These are phyloP conservation scores for Pelagophyceae sp. DNA, from an alignment of 352 stramenopile species.

Conservation along the genomic window DNA sequence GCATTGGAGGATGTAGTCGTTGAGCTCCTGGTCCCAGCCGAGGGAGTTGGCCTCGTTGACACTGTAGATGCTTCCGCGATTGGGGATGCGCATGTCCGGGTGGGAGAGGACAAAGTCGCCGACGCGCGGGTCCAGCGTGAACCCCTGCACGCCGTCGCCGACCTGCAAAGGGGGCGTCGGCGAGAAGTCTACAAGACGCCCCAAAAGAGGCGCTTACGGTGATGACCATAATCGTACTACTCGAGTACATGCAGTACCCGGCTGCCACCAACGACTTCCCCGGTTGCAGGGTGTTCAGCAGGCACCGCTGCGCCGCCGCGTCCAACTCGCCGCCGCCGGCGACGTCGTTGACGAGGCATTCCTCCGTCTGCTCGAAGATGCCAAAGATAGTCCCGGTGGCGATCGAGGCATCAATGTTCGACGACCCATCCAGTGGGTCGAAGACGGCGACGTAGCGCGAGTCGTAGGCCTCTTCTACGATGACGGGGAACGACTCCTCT, in stretches of 20 bases:
- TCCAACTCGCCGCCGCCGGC: conserved; percentile 57
- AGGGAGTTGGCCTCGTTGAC: conserved; percentile 94
- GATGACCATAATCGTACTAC: conserved; percentile 89
- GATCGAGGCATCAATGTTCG: conserved; percentile 97
- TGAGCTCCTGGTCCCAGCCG: conserved; percentile 75
- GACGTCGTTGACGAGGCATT: conserved; percentile 24
- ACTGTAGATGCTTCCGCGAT: conserved; percentile 91
- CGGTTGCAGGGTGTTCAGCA: conserved; percentile 57
- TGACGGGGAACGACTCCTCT: conserved; percentile 50
- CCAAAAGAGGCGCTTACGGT: too few relatives aligned
- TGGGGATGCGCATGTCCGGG: conserved; percentile 84
- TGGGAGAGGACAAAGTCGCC: conserved; percentile 95
- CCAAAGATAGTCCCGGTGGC: conserved; percentile 97
- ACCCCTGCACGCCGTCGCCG: conserved; percentile 85
- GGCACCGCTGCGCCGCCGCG: conserved; percentile 40
- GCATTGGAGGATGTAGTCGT: conserved; percentile 53
- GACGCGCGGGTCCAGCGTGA: conserved; percentile 91
- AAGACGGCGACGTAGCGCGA: conserved; percentile 70
- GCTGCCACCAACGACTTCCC: conserved; percentile 82
- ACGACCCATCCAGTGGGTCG: conserved; percentile 93
- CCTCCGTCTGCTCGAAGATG: conserved; percentile 66
- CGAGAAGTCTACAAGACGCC: too few relatives aligned
- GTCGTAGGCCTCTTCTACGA: conserved; percentile 6
- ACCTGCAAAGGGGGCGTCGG: too few relatives aligned
- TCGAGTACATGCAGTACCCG: conserved; percentile 97